A percentile compares a stretch with the other conserved stretches of the same genome.
Evolutionary conservation across 164 flowering plant species (phyloP).

Genomic region (Buxus sempervirens): DNA sequence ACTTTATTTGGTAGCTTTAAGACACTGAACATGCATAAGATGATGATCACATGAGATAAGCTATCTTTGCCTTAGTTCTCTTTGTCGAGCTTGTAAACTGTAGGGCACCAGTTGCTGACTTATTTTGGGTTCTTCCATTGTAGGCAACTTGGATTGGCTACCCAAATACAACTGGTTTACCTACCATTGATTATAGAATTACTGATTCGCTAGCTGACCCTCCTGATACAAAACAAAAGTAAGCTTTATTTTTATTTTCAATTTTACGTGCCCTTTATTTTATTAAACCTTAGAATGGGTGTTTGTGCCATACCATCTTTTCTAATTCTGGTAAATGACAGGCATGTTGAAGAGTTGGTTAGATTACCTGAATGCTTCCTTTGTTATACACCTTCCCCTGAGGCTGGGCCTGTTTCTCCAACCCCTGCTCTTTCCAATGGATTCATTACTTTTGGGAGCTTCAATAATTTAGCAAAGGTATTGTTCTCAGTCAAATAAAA

Average conservation of each 20-base stretch:
- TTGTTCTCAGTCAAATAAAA: neutral
- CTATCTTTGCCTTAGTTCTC: neutral
- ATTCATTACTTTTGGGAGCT: constrained; percentile 94
- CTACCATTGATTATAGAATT: constrained; percentile 88
- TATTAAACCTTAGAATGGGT: neutral
- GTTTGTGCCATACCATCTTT: neutral
- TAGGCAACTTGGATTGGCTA: constrained; percentile 99
- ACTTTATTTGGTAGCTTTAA: no score
- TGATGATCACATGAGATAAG: no score
- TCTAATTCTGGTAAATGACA: constrained; percentile 27
- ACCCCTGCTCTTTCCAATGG: constrained; percentile 94
- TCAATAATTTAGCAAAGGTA: constrained; percentile 98
- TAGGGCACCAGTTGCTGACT: constrained; percentile 1
- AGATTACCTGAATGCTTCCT: constrained; percentile 85
- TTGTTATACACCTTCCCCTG: constrained; percentile 93
- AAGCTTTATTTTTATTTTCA: constrained; percentile 16
- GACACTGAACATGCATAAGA: no score
- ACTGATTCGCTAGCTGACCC: constrained; percentile 89
- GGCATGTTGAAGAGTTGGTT: constrained; percentile 95
- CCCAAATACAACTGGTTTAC: constrained; percentile 97
- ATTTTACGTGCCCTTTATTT: neutral
- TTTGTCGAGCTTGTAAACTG: neutral
- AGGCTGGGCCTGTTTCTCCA: constrained; percentile 86
- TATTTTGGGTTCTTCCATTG: constrained; percentile 11
- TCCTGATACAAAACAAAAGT: constrained; percentile 78